A percentile compares a stretch with the other conserved stretches of the same genome.
phyloP scores from a whole-genome alignment of 768 basidiomycete species.

The Suillus sp. region DNA sequence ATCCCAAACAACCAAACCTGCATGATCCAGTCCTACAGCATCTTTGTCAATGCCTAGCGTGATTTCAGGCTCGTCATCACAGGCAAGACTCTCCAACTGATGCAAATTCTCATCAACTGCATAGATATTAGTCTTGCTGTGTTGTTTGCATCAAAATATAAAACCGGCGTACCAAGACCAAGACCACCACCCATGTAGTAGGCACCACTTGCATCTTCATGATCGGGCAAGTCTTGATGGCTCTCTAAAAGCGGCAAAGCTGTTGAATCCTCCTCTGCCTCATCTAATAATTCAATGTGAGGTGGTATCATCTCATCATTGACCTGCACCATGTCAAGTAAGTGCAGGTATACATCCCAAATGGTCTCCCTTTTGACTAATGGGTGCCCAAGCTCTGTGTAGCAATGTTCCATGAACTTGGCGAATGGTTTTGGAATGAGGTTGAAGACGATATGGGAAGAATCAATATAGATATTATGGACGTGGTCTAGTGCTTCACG shows the following conservation, averaged over 20 bases:
- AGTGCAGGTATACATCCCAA: background rate
- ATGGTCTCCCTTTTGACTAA: slow-evolving; percentile 10
- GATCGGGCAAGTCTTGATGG: background rate
- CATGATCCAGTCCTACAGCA: background rate
- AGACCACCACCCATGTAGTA: background rate
- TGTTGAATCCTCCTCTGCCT: background rate
- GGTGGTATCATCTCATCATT: background rate
- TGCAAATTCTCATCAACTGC: background rate
- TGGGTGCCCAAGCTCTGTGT: slow-evolving; percentile 27
- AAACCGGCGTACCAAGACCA: background rate
- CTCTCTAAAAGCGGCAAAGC: background rate
- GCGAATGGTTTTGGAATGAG: slow-evolving; percentile 36
- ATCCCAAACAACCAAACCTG: background rate
- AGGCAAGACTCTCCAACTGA: background rate
- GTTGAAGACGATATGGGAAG: slow-evolving; percentile 29
- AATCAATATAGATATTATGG: background rate
- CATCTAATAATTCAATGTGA: background rate
- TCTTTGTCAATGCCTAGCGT: background rate
- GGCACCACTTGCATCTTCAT: background rate
- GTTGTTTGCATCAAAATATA: background rate
- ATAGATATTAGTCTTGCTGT: background rate
- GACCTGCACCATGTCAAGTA: background rate
- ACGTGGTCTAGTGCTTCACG: background rate
- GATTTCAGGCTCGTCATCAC: background rate
- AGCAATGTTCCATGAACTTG: slow-evolving; percentile 20